phyloP scores from a whole-genome alignment of 2,329 filamentous ascomycete genomes.

The Colletotrichum trifolii region DNA sequence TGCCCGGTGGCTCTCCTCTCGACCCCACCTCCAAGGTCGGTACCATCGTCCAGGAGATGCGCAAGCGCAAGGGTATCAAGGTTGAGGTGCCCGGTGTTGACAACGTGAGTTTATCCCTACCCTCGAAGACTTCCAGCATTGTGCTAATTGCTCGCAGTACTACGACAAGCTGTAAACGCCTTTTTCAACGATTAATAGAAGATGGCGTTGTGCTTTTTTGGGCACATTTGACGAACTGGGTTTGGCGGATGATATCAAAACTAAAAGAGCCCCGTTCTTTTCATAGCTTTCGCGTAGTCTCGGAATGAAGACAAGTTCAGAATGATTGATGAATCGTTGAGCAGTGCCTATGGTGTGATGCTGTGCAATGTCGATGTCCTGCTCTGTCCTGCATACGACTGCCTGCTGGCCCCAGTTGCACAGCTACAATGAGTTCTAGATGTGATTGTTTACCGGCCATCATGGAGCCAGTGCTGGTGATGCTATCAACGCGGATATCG shows the following conservation, averaged over 20 bases:
- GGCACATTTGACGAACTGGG: slow-evolving; percentile 55
- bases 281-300: slow-evolving; percentile 37
- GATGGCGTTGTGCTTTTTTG: slow-evolving; percentile 56
- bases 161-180: slow-evolving; percentile 95
- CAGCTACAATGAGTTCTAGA: too few species aligned
- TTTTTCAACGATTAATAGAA: slow-evolving; percentile 58
- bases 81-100: slow-evolving; percentile 89
- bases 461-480: too few species aligned
- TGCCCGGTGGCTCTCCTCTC: slow-evolving; percentile 92
- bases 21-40: slow-evolving; percentile 86
- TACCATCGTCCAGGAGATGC: slow-evolving; percentile 85
- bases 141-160: slow-evolving; percentile 69
- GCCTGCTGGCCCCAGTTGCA: too few species aligned
- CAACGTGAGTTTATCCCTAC: slow-evolving; percentile 77
- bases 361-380: too few species aligned
- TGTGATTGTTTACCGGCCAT: too few species aligned
- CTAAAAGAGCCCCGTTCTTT: slow-evolving; percentile 38
- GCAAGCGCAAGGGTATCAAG: slow-evolving; percentile 99
- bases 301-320: slow-evolving; percentile 36
- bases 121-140: slow-evolving; percentile 25
- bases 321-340: slow-evolving; percentile 3
- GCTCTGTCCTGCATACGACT: too few species aligned
- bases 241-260: slow-evolving; percentile 46
- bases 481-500: too few species aligned
- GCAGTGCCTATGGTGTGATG: too few species aligned